Percentiles rank a stretch among this genome's conserved stretches.
Evolutionary conservation across 495 filamentous ascomycete species (phyloP).

Genomic region (Bathelium albidoporum): DNA sequence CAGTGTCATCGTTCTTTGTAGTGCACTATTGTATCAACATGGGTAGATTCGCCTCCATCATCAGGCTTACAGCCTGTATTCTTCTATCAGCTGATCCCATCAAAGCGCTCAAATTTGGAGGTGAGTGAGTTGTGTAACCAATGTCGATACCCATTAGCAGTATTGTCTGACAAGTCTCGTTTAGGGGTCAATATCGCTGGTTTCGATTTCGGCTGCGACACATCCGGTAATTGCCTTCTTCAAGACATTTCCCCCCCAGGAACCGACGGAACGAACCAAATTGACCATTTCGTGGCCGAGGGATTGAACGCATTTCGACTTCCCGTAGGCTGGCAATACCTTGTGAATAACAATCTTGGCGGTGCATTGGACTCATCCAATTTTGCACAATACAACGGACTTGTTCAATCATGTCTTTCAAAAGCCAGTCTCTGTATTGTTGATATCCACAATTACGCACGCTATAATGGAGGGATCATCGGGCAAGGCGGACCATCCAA

Average conservation of each 20-base stretch:
- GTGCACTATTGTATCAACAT: too few species aligned
- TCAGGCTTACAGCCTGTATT: too few species aligned
- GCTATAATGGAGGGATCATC: slow-evolving; percentile 49
- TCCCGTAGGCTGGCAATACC: slow-evolving; percentile 47
- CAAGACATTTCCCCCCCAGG: slow-evolving; percentile 21
- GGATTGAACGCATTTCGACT: slow-evolving; percentile 48
- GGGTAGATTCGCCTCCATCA: too few species aligned
- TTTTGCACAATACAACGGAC: slow-evolving; percentile 43
- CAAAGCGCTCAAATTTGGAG: too few species aligned
- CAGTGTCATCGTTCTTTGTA: too few species aligned
- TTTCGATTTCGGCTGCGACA: slow-evolving; percentile 44
- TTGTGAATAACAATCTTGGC: slow-evolving; percentile 41
- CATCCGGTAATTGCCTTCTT: slow-evolving; percentile 34
- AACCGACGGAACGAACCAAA: slow-evolving; percentile 35
- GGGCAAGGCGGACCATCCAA: slow-evolving; percentile 49
- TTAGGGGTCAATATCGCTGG: slow-evolving; percentile 36
- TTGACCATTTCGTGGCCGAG: slow-evolving; percentile 45
- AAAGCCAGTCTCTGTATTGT: slow-evolving; percentile 47
- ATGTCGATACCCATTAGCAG: too few species aligned
- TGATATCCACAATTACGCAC: slow-evolving; percentile 50
- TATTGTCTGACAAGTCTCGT: background rate
- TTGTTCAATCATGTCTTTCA: slow-evolving; percentile 48
- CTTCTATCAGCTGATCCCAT: too few species aligned
- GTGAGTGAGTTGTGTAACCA: too few species aligned
- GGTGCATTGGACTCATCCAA: slow-evolving; percentile 39